Conservation (phyloP, 1,284 basidiomycete genomes). For the Cystobasidium slooffiae region DNA sequence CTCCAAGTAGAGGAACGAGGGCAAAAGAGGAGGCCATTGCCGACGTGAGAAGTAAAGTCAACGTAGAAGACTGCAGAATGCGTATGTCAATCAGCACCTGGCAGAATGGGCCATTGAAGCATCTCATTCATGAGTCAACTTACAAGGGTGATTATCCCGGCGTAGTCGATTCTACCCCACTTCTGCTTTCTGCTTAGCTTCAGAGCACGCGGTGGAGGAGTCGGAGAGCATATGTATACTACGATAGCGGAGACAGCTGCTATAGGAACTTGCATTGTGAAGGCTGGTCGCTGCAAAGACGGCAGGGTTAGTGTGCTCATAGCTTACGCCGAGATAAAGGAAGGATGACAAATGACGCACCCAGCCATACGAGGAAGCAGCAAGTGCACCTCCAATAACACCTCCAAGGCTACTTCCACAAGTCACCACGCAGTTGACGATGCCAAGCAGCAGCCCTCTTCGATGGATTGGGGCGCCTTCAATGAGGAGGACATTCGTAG, state of each 20-base stretch:
- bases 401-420: slow-evolving; percentile 36
- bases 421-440: slow-evolving; percentile 34
- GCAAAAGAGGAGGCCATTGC: slow-evolving; percentile 19
- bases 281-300: slow-evolving; percentile 27
- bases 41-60: slow-evolving; percentile 16
- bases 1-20: slow-evolving; percentile 6
- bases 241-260: slow-evolving; percentile 1
- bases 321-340: no score
- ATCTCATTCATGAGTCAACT: background rate
- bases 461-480: slow-evolving; percentile 28
- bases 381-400: slow-evolving; percentile 36
- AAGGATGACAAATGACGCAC: background rate
- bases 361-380: slow-evolving; percentile 35
- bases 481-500: slow-evolving; percentile 32
- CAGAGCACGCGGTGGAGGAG: slow-evolving; percentile 1
- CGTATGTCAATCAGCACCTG: background rate
- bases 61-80: background rate
- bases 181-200: slow-evolving; percentile 6
- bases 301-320: no score
- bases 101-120: background rate
- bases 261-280: slow-evolving; percentile 34
- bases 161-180: slow-evolving; percentile 32
- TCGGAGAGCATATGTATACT: slow-evolving; percentile 16
- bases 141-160: slow-evolving; percentile 35
- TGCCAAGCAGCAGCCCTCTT: slow-evolving; percentile 33